Conservation (phyloP, 2,329 filamentous ascomycete species). For the Curvularia lunata region DNA sequence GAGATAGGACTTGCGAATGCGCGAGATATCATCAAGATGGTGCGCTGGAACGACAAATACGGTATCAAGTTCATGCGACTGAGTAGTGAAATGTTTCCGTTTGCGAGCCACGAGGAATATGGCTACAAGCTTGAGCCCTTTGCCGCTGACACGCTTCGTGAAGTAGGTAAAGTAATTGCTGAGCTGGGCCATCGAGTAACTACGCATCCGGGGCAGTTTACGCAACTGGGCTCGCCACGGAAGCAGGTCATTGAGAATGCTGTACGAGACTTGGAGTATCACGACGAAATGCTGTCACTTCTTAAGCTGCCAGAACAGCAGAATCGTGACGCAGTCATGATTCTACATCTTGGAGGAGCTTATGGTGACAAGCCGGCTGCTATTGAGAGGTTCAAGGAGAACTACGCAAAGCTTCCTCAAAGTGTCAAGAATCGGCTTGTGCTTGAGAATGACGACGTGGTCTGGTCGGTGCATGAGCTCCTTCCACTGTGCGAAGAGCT, state of each 20-base stretch:
- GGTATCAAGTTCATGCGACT: conserved; percentile 91
- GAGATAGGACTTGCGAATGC: conserved; percentile 81
- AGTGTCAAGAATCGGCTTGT: conserved; percentile 82
- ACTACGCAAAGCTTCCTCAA: conserved; percentile 71
- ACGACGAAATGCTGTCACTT: conserved; percentile 81
- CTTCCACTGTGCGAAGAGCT: conserved; percentile 89
- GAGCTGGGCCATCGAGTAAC: conserved; percentile 84
- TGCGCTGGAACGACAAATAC: conserved; percentile 90
- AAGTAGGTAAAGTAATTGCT: conserved; percentile 77
- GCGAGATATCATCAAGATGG: conserved; percentile 80
- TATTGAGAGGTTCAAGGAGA: conserved; percentile 75
- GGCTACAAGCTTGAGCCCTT: conserved; percentile 87
- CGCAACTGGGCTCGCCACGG: conserved; percentile 85
- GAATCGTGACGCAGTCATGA: conserved; percentile 89
- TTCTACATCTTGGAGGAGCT: conserved; percentile 88
- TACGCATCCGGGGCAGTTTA: conserved; percentile 88
- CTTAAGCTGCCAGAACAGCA: conserved; percentile 78
- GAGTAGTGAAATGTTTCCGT: conserved; percentile 96
- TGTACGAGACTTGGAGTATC: conserved; percentile 83
- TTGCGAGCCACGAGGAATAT: conserved; percentile 85
- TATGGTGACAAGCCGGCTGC: conserved; percentile 87
- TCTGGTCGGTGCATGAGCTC: conserved; percentile 90
- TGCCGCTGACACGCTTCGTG: conserved; percentile 75
- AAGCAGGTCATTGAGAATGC: conserved; percentile 77
- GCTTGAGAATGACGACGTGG: conserved; percentile 92